phyloP scores from a whole-genome alignment of 2,329 filamentous ascomycete species.

The Pseudopyricularia javanii region DNA sequence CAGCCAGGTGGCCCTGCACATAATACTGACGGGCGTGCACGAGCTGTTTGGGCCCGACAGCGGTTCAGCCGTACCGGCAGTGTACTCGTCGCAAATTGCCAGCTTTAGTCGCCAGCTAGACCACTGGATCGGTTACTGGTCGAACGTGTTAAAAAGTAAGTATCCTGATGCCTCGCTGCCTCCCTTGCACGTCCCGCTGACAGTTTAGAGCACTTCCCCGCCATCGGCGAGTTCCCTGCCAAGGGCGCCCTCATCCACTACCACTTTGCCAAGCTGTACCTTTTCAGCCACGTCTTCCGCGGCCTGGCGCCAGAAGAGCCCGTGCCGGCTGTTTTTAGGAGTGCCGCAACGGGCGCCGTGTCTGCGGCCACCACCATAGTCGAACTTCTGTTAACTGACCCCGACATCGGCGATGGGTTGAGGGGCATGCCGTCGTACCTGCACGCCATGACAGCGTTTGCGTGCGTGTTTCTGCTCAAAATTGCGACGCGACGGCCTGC shows the following conservation, averaged over 20 bases:
- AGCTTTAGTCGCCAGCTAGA: conserved; percentile 21
- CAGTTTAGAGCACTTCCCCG: conserved; percentile 18
- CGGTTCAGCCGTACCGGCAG: conserved; percentile 34
- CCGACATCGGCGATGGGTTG: conserved; percentile 17
- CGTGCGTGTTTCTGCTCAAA: conserved; percentile 38
- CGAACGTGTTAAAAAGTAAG: conserved; percentile 9
- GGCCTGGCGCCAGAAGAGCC: conserved; percentile 8
- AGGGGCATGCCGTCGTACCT: conserved; percentile 36
- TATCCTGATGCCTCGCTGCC: not conserved
- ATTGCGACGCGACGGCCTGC: conserved; percentile 26
- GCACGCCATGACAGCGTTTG: conserved; percentile 39
- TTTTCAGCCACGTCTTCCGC: conserved; percentile 17
- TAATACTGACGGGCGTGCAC: conserved; percentile 42
- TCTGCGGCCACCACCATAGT: conserved; percentile 22
- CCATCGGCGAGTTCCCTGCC: conserved; percentile 17
- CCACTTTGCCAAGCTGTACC: conserved; percentile 18
- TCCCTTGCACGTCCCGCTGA: not conserved
- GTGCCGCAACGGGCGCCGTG: conserved; percentile 6
- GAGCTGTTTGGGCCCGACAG: conserved; percentile 43
- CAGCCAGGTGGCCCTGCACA: conserved; percentile 44
- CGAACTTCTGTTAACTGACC: conserved; percentile 20
- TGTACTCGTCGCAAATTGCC: conserved; percentile 33
- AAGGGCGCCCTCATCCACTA: conserved; percentile 18
- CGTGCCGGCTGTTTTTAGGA: conserved; percentile 5
- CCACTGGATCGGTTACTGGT: conserved; percentile 24